Evolutionary conservation across 257 asterid species (phyloP).

Genomic region (Jasminum sambac): DNA sequence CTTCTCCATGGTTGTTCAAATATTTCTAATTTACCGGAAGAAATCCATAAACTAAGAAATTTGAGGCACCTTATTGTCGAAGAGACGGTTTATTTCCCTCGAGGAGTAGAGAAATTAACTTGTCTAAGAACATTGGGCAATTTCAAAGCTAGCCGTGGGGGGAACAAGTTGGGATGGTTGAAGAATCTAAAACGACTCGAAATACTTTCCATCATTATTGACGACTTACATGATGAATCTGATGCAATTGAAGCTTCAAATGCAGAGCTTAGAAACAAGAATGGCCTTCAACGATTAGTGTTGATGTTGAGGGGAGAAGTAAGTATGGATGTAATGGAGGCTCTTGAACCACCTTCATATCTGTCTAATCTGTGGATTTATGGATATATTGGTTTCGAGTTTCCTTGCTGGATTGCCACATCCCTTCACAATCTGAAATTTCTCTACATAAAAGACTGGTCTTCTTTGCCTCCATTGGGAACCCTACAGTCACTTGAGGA

Average conservation of each 20-base stretch:
- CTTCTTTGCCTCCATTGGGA: background rate
- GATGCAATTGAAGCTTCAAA: background rate
- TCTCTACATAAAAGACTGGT: background rate
- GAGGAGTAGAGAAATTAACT: background rate
- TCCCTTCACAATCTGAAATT: background rate
- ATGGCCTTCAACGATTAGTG: background rate
- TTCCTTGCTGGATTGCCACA: background rate
- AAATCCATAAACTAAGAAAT: background rate
- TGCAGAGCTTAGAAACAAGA: background rate
- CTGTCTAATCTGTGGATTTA: accelerated
- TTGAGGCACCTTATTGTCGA: background rate
- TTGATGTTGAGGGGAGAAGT: background rate
- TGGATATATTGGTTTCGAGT: background rate
- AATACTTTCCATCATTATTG: too few relatives aligned
- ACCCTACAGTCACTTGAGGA: background rate
- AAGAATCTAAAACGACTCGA: constrained; percentile 13
- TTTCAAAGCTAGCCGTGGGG: background rate
- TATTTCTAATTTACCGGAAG: background rate
- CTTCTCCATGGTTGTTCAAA: background rate
- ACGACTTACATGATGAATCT: background rate
- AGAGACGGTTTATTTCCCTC: background rate
- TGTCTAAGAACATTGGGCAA: background rate
- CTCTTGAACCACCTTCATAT: background rate
- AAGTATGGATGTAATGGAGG: background rate
- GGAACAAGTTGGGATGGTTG: constrained; percentile 1